Conservation (phyloP, 306 rosid genomes). For the Vigna nakashimae region DNA sequence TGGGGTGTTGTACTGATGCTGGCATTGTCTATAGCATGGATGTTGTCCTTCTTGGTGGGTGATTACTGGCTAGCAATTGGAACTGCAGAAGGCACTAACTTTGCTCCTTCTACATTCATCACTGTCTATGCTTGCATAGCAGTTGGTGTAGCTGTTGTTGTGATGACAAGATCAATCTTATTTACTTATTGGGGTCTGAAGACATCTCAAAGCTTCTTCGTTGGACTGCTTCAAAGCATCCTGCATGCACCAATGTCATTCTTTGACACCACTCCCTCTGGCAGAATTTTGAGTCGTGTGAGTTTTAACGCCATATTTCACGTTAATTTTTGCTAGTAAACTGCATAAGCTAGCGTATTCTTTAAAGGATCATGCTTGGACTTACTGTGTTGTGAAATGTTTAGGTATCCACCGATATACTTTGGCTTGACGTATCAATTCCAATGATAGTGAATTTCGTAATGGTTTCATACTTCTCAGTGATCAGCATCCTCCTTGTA, state of each 20-base stretch:
- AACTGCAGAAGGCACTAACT: constrained; percentile 57
- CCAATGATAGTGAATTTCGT: constrained; percentile 61
- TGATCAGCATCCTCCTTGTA: constrained; percentile 60
- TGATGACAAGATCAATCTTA: constrained; percentile 52
- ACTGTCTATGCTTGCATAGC: constrained; percentile 68
- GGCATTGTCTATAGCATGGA: constrained; percentile 58
- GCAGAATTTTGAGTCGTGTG: constrained; percentile 89
- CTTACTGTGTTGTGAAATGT: constrained; percentile 34
- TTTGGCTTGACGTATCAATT: constrained; percentile 66
- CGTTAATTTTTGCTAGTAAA: neutral
- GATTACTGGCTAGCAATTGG: constrained; percentile 88
- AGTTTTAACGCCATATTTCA: constrained; percentile 33
- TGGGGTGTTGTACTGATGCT: constrained; percentile 68
- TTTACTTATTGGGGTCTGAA: constrained; percentile 65
- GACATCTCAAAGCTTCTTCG: constrained; percentile 78
- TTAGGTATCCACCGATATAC: constrained; percentile 86
- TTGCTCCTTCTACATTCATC: constrained; percentile 61
- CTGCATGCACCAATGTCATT: constrained; percentile 93
- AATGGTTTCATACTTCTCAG: constrained; percentile 55
- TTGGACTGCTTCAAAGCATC: constrained; percentile 65
- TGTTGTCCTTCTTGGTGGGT: constrained; percentile 57
- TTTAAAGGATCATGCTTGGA: neutral
- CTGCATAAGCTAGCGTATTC: constrained; percentile 13
- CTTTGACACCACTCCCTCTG: constrained; percentile 95
- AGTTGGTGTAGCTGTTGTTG: constrained; percentile 42